A percentile compares a stretch with the other conserved stretches of the same genome.
These are phyloP conservation scores for Casaregolazyma lundiana DNA, from an alignment of 1,139 yeast species.

Conservation along the genomic window DNA sequence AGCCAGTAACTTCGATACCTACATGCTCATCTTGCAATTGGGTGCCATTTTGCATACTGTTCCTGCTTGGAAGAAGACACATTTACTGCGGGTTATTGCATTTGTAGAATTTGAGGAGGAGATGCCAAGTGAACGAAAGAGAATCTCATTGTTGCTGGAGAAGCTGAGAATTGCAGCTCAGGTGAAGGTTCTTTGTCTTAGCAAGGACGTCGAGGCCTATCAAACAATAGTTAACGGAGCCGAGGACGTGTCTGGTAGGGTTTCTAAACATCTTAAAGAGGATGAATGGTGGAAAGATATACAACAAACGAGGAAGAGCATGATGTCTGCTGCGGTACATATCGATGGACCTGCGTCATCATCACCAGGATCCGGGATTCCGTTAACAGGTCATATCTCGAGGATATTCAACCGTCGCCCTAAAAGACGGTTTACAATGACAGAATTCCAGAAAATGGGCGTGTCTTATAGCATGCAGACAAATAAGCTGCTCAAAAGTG, in stretches of 20 bases:
- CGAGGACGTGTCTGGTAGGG: constrained; percentile 29
- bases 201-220: constrained; percentile 60
- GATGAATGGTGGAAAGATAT: constrained; percentile 67
- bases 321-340: constrained; percentile 2
- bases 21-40: constrained; percentile 82
- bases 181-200: constrained; percentile 64
- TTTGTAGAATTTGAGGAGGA: constrained; percentile 78
- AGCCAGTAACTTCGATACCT: constrained; percentile 91
- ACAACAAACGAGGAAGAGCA: constrained; percentile 44
- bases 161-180: constrained; percentile 79
- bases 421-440: constrained; percentile 32
- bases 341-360: not conserved
- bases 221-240: constrained; percentile 73
- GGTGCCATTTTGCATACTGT: constrained; percentile 92
- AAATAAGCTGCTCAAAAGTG: constrained; percentile 39
- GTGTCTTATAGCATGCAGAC: constrained; percentile 72
- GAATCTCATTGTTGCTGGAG: constrained; percentile 62
- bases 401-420: constrained; percentile 15
- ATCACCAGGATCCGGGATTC: not conserved
- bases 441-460: constrained; percentile 57
- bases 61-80: constrained; percentile 82
- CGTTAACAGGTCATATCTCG: constrained; percentile 12
- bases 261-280: constrained; percentile 37
- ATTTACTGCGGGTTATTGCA: constrained; percentile 70
- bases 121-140: constrained; percentile 58